phyloP scores from a whole-genome alignment of 805 yeast species.

The Lachancea dasiensis region DNA sequence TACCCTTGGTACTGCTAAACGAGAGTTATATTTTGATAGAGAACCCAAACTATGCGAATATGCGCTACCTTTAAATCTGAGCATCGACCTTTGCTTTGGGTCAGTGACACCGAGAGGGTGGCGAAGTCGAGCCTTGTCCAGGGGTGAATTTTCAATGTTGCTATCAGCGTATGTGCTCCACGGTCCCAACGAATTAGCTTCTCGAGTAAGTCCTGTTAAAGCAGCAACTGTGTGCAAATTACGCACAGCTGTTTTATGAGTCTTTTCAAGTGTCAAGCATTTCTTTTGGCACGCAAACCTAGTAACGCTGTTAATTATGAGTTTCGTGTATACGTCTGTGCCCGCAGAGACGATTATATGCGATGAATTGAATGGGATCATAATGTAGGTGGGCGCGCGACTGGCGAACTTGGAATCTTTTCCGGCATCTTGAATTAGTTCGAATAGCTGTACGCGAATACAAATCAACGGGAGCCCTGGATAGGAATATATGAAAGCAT shows the following conservation, averaged over 20 bases:
- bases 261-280: conserved; percentile 37
- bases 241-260: conserved; percentile 34
- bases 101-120: conserved; percentile 5
- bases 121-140: conserved; percentile 43
- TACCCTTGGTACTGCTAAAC: conserved; percentile 53
- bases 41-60: no score
- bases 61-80: conserved; percentile 56
- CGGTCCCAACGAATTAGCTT: conserved; percentile 55
- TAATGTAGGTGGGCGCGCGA: conserved; percentile 42
- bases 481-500: conserved; percentile 61
- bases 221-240: conserved; percentile 53
- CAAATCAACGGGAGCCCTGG: conserved; percentile 55
- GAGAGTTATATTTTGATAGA: conserved; percentile 38
- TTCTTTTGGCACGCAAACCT: conserved; percentile 37
- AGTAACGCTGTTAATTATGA: conserved; percentile 58
- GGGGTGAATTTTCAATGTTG: conserved; percentile 57
- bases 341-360: conserved; percentile 52
- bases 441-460: conserved; percentile 65
- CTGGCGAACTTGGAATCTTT: not conserved
- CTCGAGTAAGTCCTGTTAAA: conserved; percentile 56
- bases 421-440: conserved; percentile 32
- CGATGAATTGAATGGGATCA: conserved; percentile 62
- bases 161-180: conserved; percentile 74
- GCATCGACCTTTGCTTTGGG: conserved; percentile 36
- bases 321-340: conserved; percentile 41